Conservation (phyloP, 257 asterid genomes). For the Plantago elongata region DNA sequence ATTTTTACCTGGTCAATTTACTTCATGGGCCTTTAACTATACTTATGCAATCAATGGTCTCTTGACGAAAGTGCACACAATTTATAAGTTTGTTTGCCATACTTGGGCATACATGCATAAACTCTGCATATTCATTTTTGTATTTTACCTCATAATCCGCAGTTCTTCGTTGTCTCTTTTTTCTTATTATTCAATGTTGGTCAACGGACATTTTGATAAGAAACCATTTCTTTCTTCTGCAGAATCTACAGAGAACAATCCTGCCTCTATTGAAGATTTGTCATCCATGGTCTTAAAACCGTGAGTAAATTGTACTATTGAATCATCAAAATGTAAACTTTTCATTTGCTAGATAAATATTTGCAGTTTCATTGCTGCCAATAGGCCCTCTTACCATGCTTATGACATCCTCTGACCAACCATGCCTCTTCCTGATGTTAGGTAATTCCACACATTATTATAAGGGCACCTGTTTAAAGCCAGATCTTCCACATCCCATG, state of each 20-base stretch:
- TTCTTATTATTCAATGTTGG: no score
- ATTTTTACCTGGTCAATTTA: not conserved
- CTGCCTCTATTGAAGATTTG: slow-evolving; percentile 56
- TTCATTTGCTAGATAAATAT: slow-evolving; percentile 9
- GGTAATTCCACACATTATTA: not conserved
- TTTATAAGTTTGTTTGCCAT: no score
- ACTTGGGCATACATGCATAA: no score
- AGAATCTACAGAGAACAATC: slow-evolving; percentile 66
- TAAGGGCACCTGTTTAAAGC: not conserved
- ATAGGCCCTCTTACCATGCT: not conserved
- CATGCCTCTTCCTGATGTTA: not conserved
- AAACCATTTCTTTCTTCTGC: slow-evolving; percentile 22
- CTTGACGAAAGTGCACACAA: no score
- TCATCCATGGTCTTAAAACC: slow-evolving; percentile 71
- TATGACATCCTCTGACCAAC: not conserved
- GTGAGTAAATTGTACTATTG: slow-evolving; percentile 32
- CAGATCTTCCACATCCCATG: no score
- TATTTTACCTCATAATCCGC: no score
- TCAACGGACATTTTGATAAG: no score
- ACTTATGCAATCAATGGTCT: slow-evolving; percentile 2
- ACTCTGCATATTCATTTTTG: no score
- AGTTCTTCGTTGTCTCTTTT: no score
- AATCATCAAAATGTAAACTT: slow-evolving; percentile 13
- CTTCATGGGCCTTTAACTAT: not conserved
- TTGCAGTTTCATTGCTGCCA: not conserved